Percentiles rank a stretch among this genome's conserved stretches.
Evolutionary conservation across 2,329 filamentous ascomycete genomes (phyloP).

Genomic region (Penicillium verrucosum): DNA sequence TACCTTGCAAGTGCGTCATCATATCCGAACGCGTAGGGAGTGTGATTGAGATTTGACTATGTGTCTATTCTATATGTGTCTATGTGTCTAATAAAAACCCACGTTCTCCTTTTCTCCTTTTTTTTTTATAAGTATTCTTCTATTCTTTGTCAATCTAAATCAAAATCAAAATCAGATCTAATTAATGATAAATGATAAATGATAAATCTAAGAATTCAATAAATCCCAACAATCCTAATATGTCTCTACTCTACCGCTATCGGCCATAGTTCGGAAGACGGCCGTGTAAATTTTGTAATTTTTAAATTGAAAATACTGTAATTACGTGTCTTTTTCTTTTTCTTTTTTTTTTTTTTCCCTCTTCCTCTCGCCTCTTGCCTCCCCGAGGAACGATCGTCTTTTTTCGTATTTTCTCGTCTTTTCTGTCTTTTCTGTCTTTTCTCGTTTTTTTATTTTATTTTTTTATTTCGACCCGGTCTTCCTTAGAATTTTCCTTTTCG

Average conservation of each 20-base stretch:
- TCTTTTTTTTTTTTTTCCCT: slow-evolving; percentile 8
- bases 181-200: not conserved
- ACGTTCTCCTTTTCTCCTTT: not conserved
- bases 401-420: slow-evolving; percentile 18
- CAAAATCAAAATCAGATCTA: not conserved
- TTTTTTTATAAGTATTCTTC: too few relatives aligned
- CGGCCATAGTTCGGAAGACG: slow-evolving; percentile 13
- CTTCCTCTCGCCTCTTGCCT: slow-evolving; percentile 23
- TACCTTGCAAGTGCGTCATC: slow-evolving; percentile 2
- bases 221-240: not conserved
- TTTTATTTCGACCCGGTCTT: slow-evolving; percentile 20
- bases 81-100: not conserved
- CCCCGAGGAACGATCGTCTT: slow-evolving; percentile 26
- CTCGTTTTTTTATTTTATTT: slow-evolving; percentile 4
- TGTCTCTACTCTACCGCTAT: slow-evolving; percentile 1
- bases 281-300: slow-evolving; percentile 2
- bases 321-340: slow-evolving; percentile 5
- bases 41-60: not conserved
- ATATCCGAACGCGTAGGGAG: slow-evolving; percentile 1
- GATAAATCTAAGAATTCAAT: not conserved
- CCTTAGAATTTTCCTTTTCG: slow-evolving; percentile 16
- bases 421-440: slow-evolving; percentile 5
- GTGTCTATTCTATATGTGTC: not conserved
- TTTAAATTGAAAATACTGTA: not conserved
- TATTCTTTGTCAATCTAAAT: not conserved